Percentiles rank a stretch among this genome's conserved stretches.
Conservation (phyloP, 495 filamentous ascomycete genomes). For the Xylaria grammica region DNA sequence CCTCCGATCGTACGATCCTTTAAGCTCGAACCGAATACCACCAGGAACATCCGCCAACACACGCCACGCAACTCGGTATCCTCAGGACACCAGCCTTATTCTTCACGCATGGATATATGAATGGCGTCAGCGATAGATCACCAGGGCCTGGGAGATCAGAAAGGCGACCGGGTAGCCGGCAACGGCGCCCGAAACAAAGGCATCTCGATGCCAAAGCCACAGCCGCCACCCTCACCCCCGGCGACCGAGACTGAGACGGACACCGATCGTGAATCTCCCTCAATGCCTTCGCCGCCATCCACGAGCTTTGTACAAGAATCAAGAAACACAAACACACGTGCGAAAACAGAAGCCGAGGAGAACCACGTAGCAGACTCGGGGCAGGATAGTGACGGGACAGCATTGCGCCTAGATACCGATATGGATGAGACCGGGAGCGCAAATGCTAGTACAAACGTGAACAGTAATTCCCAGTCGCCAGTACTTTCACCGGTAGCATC, state of each 20-base stretch:
- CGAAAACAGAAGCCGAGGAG: background rate
- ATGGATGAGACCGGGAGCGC: background rate
- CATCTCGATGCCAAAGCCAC: too few species aligned
- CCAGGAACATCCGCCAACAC: background rate
- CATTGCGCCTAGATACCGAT: conserved; percentile 7
- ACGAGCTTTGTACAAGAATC: background rate
- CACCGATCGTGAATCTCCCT: conserved; percentile 13
- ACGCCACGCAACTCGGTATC: background rate
- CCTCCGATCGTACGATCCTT: background rate
- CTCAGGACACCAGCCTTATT: background rate
- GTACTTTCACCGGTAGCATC: conserved; percentile 28
- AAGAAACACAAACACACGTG: background rate
- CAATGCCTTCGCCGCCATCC: background rate
- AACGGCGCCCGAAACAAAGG: too few species aligned
- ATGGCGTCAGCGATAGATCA: conserved; percentile 7
- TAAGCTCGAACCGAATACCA: background rate
- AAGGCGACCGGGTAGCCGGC: too few species aligned
- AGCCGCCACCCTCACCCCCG: conserved; percentile 20
- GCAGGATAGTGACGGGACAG: background rate
- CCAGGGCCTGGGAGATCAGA: background rate
- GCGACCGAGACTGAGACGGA: conserved; percentile 22
- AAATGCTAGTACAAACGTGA: background rate
- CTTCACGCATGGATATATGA: conserved; percentile 4
- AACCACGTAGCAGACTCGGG: background rate
- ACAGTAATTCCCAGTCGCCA: background rate